Percentiles rank a stretch among this genome's conserved stretches.
These are phyloP conservation scores for Zopfia rhizophila DNA, from an alignment of 2,329 filamentous ascomycete genomes.

Conservation along the genomic window DNA sequence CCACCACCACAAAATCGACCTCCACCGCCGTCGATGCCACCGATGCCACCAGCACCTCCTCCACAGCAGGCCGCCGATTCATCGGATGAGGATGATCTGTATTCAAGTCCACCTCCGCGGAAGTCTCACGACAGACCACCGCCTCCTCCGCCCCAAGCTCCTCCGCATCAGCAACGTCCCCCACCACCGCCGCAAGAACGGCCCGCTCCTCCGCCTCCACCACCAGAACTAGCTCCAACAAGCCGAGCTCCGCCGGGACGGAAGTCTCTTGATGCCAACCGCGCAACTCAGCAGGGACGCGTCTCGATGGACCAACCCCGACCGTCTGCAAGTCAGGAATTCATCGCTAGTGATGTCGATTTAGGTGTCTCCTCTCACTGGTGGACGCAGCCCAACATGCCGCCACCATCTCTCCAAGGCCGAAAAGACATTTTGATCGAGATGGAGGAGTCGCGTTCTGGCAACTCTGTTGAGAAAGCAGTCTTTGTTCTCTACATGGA, in stretches of 20 bases:
- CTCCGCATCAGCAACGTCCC: conserved; percentile 45
- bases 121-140: conserved; percentile 49
- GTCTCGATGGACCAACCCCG: conserved; percentile 80
- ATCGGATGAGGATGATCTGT: conserved; percentile 51
- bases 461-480: conserved; percentile 80
- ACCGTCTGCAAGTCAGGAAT: conserved; percentile 80
- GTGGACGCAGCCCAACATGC: conserved; percentile 84
- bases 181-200: conserved; percentile 52
- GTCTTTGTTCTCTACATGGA: conserved; percentile 92
- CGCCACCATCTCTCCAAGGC: conserved; percentile 83
- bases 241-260: conserved; percentile 58
- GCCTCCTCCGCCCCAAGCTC: conserved; percentile 49
- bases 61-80: conserved; percentile 36
- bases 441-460: conserved; percentile 79
- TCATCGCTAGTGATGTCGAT: conserved; percentile 88
- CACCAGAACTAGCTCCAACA: conserved; percentile 56
- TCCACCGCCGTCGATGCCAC: conserved; percentile 48
- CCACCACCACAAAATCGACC: conserved; percentile 46
- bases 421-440: conserved; percentile 87
- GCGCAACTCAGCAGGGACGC: conserved; percentile 61
- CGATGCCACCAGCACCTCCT: conserved; percentile 28
- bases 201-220: conserved; percentile 51
- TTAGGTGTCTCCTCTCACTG: conserved; percentile 78
- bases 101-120: conserved; percentile 46
- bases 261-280: conserved; percentile 73